phyloP scores from a whole-genome alignment of 2,329 filamentous ascomycete species.

The Phyllosticta paracitricarpa region DNA sequence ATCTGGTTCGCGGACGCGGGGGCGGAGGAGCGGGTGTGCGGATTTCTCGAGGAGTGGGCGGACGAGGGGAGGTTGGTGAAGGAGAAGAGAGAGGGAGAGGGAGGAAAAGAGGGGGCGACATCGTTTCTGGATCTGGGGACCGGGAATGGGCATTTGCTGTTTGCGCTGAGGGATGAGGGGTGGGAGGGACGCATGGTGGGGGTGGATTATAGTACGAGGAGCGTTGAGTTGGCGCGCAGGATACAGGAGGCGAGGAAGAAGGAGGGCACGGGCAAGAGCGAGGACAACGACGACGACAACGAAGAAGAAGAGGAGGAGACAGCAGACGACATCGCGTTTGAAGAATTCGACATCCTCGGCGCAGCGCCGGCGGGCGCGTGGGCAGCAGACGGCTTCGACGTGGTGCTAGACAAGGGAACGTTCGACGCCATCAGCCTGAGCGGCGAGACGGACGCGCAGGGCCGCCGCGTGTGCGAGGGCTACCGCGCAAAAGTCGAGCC shows the following conservation, averaged over 20 bases:
- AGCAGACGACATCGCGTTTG: conserved; percentile 36
- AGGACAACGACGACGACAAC: conserved; percentile 14
- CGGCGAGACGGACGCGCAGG: conserved; percentile 41
- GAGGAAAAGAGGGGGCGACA: conserved; percentile 22
- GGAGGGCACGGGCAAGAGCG: not conserved
- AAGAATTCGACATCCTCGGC: conserved; percentile 43
- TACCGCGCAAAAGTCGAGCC: conserved; percentile 61
- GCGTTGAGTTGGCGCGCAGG: conserved; percentile 61
- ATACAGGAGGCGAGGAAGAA: conserved; percentile 37
- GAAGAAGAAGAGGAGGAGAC: conserved; percentile 17
- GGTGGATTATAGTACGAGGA: conserved; percentile 74
- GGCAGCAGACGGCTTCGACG: conserved; percentile 58
- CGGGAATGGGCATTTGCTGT: conserved; percentile 87
- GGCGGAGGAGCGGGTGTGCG: conserved; percentile 71
- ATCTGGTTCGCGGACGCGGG: conserved; percentile 94
- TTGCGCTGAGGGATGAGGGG: conserved; percentile 59
- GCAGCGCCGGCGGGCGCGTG: conserved; percentile 45
- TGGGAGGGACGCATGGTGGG: conserved; percentile 68
- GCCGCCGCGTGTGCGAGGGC: conserved; percentile 57
- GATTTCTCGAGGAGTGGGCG: conserved; percentile 48
- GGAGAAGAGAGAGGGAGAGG: conserved; percentile 17
- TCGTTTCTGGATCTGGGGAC: conserved; percentile 81
- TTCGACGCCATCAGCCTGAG: conserved; percentile 89
- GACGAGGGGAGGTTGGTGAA: conserved; percentile 37
- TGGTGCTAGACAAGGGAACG: conserved; percentile 95